These are phyloP conservation scores for Melanomma pulvis-pyrius DNA, from an alignment of 495 filamentous ascomycete species.

Conservation along the genomic window DNA sequence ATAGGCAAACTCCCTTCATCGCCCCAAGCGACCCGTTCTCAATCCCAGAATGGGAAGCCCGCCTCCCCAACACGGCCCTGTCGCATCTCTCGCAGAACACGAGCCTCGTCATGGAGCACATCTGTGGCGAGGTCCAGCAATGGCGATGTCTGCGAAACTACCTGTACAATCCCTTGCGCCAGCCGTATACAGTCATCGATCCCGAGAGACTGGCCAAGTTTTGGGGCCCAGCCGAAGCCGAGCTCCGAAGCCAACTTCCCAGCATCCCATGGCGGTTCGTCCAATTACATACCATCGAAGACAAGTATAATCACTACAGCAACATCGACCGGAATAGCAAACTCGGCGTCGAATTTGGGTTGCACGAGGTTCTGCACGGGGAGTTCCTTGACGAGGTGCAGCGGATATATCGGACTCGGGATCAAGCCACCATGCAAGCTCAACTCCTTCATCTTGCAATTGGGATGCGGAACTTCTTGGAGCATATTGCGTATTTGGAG, in stretches of 20 bases:
- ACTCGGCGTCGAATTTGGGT: not conserved
- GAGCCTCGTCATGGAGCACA: constrained; percentile 4
- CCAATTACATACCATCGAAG: not conserved
- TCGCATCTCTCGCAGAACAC: not conserved
- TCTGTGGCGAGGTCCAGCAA: constrained; percentile 3
- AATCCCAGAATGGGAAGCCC: constrained; percentile 8
- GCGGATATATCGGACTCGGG: not conserved
- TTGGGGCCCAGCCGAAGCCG: not conserved
- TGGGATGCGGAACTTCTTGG: not conserved
- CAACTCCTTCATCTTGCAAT: not conserved
- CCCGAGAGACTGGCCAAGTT: not conserved
- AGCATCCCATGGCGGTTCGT: not conserved
- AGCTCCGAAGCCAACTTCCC: not conserved
- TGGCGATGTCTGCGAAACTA: not conserved
- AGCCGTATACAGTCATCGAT: not conserved
- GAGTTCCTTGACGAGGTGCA: not conserved
- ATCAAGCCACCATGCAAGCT: not conserved
- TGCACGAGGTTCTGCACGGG: not conserved
- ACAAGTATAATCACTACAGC: not conserved
- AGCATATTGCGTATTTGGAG: not conserved
- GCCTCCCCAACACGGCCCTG: constrained; percentile 2
- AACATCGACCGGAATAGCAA: not conserved
- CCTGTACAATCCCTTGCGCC: constrained; percentile 1
- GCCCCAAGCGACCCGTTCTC: constrained; percentile 12
- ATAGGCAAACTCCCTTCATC: not conserved